These are phyloP conservation scores for Acacia concinna DNA, from an alignment of 331 rosid species.

Conservation along the genomic window DNA sequence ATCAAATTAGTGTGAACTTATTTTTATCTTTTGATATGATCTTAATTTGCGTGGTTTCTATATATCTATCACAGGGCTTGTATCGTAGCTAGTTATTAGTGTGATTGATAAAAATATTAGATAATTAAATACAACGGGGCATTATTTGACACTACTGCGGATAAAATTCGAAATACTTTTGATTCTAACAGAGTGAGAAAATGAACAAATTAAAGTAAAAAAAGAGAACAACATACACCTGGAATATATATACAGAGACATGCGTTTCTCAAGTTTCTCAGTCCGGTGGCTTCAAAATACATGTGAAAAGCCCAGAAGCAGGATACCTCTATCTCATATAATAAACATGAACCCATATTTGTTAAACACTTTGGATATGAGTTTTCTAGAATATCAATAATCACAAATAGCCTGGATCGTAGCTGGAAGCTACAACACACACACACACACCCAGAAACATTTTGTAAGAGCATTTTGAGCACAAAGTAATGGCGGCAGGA, in stretches of 20 bases:
- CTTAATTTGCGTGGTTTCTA: too few relatives aligned
- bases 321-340: not conserved
- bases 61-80: too few relatives aligned
- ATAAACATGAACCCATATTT: not conserved
- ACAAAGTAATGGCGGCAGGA: not conserved
- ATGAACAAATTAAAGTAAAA: too few relatives aligned
- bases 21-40: not conserved
- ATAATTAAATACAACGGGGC: too few relatives aligned
- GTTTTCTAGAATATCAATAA: not conserved
- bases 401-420: not conserved
- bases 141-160: too few relatives aligned
- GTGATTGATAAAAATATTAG: too few relatives aligned
- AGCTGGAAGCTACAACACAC: not conserved
- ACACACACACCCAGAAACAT: not conserved
- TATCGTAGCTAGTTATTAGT: too few relatives aligned
- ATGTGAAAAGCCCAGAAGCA: not conserved
- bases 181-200: too few relatives aligned
- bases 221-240: not conserved
- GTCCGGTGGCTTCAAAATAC: not conserved
- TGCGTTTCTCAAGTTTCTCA: not conserved
- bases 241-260: not conserved
- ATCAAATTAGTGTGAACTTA: not conserved
- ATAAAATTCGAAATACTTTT: too few relatives aligned
- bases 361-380: not conserved
- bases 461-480: not conserved